Evolutionary conservation across 352 stramenopile species (phyloP).

Genomic region (Phytophthora aleatoria): DNA sequence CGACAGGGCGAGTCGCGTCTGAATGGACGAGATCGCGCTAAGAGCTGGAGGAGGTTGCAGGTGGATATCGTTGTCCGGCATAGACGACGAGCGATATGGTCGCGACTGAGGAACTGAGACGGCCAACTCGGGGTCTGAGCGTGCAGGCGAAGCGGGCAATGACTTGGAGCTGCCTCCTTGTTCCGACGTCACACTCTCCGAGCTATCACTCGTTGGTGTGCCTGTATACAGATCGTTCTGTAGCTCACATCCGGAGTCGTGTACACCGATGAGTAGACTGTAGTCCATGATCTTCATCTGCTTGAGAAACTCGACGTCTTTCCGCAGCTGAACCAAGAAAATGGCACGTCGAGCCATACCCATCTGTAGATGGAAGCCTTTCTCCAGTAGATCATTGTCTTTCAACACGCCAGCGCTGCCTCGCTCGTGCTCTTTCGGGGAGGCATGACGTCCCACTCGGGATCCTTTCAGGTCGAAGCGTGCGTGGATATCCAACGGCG

Average conservation of each 20-base stretch:
- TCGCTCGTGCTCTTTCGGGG: conserved; percentile 66
- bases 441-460: conserved; percentile 81
- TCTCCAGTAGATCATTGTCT: conserved; percentile 91
- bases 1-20: conserved; percentile 28
- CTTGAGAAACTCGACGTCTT: conserved; percentile 91
- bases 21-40: conserved; percentile 6
- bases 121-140: neutral
- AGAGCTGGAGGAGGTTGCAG: conserved; percentile 13
- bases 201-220: conserved; percentile 18
- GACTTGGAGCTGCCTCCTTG: conserved; percentile 33
- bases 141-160: conserved; percentile 46
- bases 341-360: conserved; percentile 67
- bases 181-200: conserved; percentile 14
- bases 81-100: conserved; percentile 21
- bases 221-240: conserved; percentile 56
- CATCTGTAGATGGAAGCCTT: conserved; percentile 86
- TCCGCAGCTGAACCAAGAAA: conserved; percentile 88
- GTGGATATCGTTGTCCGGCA: conserved; percentile 11
- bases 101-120: conserved; percentile 8
- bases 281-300: conserved; percentile 97
- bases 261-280: conserved; percentile 91
- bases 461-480: conserved; percentile 93
- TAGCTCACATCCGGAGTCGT: conserved; percentile 73
- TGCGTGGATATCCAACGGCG: conserved; percentile 90
- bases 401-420: conserved; percentile 81